Evolutionary conservation across 2,329 filamentous ascomycete genomes (phyloP), one percentile per base, ranked within the genome.

Genomic region (Biscogniauxia marginata): DNA sequence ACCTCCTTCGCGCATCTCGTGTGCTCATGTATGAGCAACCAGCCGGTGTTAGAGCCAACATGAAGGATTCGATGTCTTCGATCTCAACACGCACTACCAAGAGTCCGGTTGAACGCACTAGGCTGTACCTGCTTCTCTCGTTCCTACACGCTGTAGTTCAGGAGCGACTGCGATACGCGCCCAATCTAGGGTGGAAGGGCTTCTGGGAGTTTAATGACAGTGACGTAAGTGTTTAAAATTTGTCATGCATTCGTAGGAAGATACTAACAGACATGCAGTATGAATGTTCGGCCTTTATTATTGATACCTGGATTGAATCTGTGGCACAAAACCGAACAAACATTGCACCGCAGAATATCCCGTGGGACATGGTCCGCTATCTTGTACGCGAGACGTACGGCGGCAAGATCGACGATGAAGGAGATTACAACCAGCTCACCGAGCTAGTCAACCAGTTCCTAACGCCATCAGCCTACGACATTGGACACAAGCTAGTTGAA

Each of bases 181-280:
- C 95, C 0, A 93, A 84, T 55, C 79, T 99, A 54, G 95, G 95
- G 58, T 99, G 95, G 95, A 97, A 96, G 79, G 91, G 92, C 53
- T 96, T 97, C 82, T 99, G 96, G 95, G 96, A 99, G 75, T 99
- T 99, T 75, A 99, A 99, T 71, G 96, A 99, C 74, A 96, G 93
- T 66, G 95, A 99, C 75, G 91, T 96, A 84, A 89, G 90, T 87
- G 63, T 54, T 45, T 21, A n/a, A 49, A 20, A 47, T 20, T 25
- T 16, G 24, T 47, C 43, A 3, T 39, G 9, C 18, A 18, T 20
- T 30, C 22, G 43, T 24, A 34, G 23, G 16, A n/a, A 4, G 3
- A 43, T 49, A 48, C 63, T 68, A 58, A 70, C 61, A 58, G 49
- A 54, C 62, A 52, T 60, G 24, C 66, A 95, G 90, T 98, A 98